Evolutionary conservation across 768 basidiomycete species (phyloP), one percentile per base, ranked within the genome.

Genomic region (Termitomyces sp.): DNA sequence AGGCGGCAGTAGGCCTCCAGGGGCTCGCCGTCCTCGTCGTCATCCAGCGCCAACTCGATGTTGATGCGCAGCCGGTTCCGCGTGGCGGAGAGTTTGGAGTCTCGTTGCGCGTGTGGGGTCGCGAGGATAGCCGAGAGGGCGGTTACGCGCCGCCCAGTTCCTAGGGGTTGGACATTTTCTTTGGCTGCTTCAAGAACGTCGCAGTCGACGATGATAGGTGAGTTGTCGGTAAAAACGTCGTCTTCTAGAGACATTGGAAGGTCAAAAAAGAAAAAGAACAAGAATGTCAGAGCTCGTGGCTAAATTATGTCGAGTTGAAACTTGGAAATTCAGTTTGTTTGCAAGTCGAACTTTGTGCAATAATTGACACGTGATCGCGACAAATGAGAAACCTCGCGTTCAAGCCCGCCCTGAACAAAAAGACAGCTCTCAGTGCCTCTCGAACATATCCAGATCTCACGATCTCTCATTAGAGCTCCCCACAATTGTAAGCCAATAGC

Each of bases 1-100:
- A 98, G 86, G 59, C 82, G 80, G 65, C 84, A 86, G 65, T 95
- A 96, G 1, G 91, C 89, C 60, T 95, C 94, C 39, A 98, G 77
- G 0, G 92, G 86, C 66, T 93, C 91, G 55, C 83, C 85, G 55
- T 89, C 88, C 45, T 90, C 87, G 36, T 88, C 87, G 37, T 93
- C 91, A 36, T 93, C 93, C n/a, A 91, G 65, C 0, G 89, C 85
- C 10, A 89, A 67, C 64, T 88, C 82, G 16, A 91, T 83, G 58
- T 92, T 91, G 49, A 89, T 79, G 13, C 89, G 82, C 22, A 88
- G 82, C 24, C 86, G 73, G 59, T 82, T 83, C 39, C 88, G 82
- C 22, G 85, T 84, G 1, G 82, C 79, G 24, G 83, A 76, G 51
- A 92, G 82, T 56, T 86, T 86, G 16, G 81, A 77, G 61, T 91